Evolutionary conservation across 1,139 yeast species (phyloP).

Genomic region (Saccharomyces hybrid): DNA sequence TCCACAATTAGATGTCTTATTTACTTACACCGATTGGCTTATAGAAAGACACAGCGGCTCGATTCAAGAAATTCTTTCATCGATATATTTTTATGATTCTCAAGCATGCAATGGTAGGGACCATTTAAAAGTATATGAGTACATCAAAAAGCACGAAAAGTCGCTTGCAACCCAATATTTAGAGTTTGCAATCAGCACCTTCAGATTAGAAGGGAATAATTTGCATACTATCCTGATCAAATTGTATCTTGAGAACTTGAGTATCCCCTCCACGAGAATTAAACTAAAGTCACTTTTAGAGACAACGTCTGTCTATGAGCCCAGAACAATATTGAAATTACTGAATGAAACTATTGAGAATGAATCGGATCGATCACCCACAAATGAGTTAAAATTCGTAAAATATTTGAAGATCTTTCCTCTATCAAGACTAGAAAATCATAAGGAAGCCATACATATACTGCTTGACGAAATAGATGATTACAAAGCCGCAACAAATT

Average conservation of each 20-base stretch:
- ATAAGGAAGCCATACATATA: conserved; percentile 57
- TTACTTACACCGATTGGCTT: conserved; percentile 54
- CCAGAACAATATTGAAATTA: conserved; percentile 34
- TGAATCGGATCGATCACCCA: not conserved
- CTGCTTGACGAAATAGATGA: conserved; percentile 54
- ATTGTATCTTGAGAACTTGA: conserved; percentile 41
- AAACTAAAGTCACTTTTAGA: conserved; percentile 38
- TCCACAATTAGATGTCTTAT: conserved; percentile 45
- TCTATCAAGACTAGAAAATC: conserved; percentile 52
- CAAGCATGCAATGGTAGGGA: conserved; percentile 57
- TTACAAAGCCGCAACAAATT: conserved; percentile 48
- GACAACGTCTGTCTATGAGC: conserved; percentile 38
- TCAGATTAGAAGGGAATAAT: conserved; percentile 35
- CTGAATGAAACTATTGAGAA: conserved; percentile 31
- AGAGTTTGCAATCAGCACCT: conserved; percentile 48
- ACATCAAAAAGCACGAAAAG: conserved; percentile 29
- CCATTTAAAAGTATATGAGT: conserved; percentile 45
- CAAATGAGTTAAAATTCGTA: conserved; percentile 21
- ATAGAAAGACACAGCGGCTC: conserved; percentile 33
- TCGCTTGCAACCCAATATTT: conserved; percentile 46
- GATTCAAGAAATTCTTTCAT: conserved; percentile 34
- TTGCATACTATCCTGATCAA: conserved; percentile 50
- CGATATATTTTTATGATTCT: conserved; percentile 61
- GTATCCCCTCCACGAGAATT: conserved; percentile 23
- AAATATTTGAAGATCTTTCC: conserved; percentile 49